phyloP scores from a whole-genome alignment of 2,329 filamentous ascomycete species.

The Alternaria brassicicola region DNA sequence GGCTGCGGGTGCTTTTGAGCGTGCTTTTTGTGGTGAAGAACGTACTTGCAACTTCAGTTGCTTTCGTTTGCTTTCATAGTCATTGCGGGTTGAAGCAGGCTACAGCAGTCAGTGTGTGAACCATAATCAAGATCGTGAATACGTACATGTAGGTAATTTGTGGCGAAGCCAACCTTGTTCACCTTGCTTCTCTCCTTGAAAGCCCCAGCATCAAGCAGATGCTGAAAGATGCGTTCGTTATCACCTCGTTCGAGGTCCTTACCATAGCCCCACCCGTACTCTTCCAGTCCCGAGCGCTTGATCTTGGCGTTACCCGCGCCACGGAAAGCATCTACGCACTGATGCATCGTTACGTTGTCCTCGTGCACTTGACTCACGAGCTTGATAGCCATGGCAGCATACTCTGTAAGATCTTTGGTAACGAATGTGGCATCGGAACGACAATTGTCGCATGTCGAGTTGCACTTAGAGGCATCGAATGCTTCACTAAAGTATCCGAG shows the following conservation, averaged over 20 bases:
- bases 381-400: slow-evolving; percentile 72
- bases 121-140: not conserved
- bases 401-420: slow-evolving; percentile 74
- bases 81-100: slow-evolving; percentile 53
- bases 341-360: slow-evolving; percentile 67
- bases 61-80: slow-evolving; percentile 49
- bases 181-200: slow-evolving; percentile 72
- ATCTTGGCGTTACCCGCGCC: slow-evolving; percentile 69
- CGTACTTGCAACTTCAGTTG: slow-evolving; percentile 61
- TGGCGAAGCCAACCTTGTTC: slow-evolving; percentile 70
- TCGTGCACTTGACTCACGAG: slow-evolving; percentile 66
- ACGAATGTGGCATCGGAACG: slow-evolving; percentile 73
- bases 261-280: slow-evolving; percentile 67
- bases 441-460: slow-evolving; percentile 87
- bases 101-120: slow-evolving; percentile 29
- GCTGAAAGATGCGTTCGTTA: slow-evolving; percentile 82
- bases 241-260: slow-evolving; percentile 74
- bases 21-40: slow-evolving; percentile 52
- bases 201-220: slow-evolving; percentile 74
- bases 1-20: slow-evolving; percentile 26
- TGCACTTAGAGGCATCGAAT: slow-evolving; percentile 75
- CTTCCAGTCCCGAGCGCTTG: slow-evolving; percentile 59
- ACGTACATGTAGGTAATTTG: slow-evolving; percentile 73
- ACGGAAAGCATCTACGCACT: slow-evolving; percentile 83
- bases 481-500: slow-evolving; percentile 92